Conservation (phyloP, 805 yeast genomes). For the Nakazawaea ishiwadae region DNA sequence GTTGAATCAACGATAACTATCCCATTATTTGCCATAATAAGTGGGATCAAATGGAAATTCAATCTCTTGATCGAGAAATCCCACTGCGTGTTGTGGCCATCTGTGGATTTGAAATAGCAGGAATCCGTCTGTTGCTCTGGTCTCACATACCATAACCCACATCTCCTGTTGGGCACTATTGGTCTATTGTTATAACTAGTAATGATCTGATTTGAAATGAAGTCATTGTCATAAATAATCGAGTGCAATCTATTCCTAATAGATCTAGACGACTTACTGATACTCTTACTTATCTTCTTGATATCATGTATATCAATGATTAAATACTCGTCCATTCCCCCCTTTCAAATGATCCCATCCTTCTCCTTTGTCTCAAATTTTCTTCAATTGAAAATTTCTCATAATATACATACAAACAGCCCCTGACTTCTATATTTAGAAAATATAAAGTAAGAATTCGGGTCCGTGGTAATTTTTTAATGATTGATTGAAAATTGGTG, state of each 20-base stretch:
- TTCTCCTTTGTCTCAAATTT: background rate
- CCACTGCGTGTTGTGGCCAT: constrained; percentile 86
- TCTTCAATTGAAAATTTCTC: background rate
- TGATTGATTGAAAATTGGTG: background rate
- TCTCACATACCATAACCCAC: constrained; percentile 81
- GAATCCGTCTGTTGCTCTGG: constrained; percentile 37
- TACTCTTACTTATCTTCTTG: constrained; percentile 25
- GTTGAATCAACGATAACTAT: constrained; percentile 76
- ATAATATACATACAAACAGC: background rate
- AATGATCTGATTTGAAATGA: constrained; percentile 35
- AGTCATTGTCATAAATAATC: constrained; percentile 58
- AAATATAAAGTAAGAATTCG: constrained; percentile 4
- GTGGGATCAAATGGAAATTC: constrained; percentile 63
- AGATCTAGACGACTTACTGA: constrained; percentile 47
- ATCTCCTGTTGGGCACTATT: constrained; percentile 70
- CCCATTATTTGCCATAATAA: constrained; percentile 40
- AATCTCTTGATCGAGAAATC: constrained; percentile 67
- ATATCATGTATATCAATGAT: no score
- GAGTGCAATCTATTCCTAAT: constrained; percentile 63
- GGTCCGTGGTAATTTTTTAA: background rate
- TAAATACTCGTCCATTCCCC: no score
- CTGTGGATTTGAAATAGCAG: constrained; percentile 84
- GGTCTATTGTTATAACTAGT: constrained; percentile 33
- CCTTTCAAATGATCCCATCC: no score
- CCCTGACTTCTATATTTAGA: no score